Conservation (phyloP, 768 basidiomycete genomes). For the Termitomyces sp. region DNA sequence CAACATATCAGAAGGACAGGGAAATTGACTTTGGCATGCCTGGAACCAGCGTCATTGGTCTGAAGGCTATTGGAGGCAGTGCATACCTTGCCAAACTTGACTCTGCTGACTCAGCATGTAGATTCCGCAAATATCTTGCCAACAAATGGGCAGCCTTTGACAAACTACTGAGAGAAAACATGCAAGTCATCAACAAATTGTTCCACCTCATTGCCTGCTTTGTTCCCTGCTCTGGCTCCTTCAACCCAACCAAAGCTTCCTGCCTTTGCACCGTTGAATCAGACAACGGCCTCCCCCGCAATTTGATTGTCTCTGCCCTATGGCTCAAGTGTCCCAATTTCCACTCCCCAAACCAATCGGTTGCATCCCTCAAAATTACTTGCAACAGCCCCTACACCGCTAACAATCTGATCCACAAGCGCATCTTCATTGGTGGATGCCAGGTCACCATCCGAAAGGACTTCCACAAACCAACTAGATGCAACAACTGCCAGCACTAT, state of each 20-base stretch:
- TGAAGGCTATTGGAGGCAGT: background rate
- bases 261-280: background rate
- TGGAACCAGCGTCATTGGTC: background rate
- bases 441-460: background rate
- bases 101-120: background rate
- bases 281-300: background rate
- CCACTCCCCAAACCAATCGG: background rate
- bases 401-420: background rate
- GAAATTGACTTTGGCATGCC: background rate
- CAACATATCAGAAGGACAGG: background rate
- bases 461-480: background rate
- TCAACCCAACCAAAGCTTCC: background rate
- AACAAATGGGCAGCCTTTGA: too few species aligned
- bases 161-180: background rate
- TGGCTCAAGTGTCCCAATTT: background rate
- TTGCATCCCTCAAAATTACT: background rate
- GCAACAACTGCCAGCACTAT: constrained; percentile 2
- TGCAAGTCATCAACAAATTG: background rate
- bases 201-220: background rate
- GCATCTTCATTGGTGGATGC: background rate
- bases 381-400: background rate
- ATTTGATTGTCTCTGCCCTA: background rate
- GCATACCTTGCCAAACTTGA: background rate
- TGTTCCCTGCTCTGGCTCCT: background rate
- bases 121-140: background rate